phyloP scores from a whole-genome alignment of 164 flowering plant species.

The Macadamia integrifolia region DNA sequence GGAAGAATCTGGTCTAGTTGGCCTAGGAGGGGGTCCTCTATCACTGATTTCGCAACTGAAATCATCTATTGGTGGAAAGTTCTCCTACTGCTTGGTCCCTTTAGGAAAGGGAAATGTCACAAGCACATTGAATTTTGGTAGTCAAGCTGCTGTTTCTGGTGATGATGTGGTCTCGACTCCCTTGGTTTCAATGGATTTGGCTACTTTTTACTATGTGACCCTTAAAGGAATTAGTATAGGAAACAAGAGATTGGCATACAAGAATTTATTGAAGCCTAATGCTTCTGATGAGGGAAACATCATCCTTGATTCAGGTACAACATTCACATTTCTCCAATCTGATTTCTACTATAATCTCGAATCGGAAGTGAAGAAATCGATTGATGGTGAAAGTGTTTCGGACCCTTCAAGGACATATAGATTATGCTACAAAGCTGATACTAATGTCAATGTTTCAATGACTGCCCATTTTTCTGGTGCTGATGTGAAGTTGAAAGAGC shows the following conservation, averaged over 20 bases:
- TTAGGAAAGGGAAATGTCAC: not conserved
- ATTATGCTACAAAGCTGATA: constrained; percentile 16
- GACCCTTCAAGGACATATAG: not conserved
- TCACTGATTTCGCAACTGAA: constrained; percentile 41
- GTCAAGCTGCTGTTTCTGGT: constrained; percentile 25
- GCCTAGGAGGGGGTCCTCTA: constrained; percentile 44
- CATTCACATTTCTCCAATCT: constrained; percentile 25
- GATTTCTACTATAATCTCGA: constrained; percentile 15
- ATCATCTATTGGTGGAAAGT: constrained; percentile 31
- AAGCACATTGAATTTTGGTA: constrained; percentile 40
- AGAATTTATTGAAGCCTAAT: not conserved
- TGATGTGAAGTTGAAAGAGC: constrained; percentile 14
- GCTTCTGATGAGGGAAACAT: constrained; percentile 31
- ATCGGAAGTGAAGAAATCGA: constrained; percentile 5
- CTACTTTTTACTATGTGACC: constrained; percentile 36
- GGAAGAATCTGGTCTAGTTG: constrained; percentile 41
- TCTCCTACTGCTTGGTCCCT: constrained; percentile 56
- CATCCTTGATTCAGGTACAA: constrained; percentile 64
- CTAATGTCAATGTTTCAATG: constrained; percentile 13
- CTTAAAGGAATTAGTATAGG: constrained; percentile 45
- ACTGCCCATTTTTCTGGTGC: constrained; percentile 33
- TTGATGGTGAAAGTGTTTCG: not conserved
- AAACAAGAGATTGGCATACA: constrained; percentile 6
- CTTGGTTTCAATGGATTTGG: not conserved
- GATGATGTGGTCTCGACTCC: constrained; percentile 37